A percentile compares a stretch with the other conserved stretches of the same genome.
Evolutionary conservation across 331 rosid genomes (phyloP).

Genomic region (Malus hybrid): DNA sequence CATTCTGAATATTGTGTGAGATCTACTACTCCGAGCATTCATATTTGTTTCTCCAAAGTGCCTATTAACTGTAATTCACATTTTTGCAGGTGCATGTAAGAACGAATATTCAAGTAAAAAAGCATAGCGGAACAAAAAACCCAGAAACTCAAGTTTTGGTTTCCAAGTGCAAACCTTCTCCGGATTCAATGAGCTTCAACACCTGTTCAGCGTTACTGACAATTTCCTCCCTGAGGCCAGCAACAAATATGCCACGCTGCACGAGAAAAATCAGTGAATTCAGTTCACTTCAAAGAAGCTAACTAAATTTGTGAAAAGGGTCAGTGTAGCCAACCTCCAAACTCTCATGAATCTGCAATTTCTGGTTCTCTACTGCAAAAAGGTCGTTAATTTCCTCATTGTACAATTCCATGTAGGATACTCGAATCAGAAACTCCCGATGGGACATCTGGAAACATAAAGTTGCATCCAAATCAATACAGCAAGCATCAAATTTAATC

Average conservation of each 20-base stretch:
- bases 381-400: conserved; percentile 93
- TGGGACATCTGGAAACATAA: conserved; percentile 45
- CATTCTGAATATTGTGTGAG: conserved; percentile 97
- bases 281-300: not conserved
- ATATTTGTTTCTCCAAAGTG: conserved; percentile 97
- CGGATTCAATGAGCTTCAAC: conserved; percentile 57
- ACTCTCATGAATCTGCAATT: conserved; percentile 91
- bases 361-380: conserved; percentile 78
- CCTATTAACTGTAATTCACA: conserved; percentile 55
- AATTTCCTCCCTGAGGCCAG: conserved; percentile 83
- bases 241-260: conserved; percentile 92
- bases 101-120: not conserved
- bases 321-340: conserved; percentile 52
- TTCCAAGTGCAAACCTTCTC: conserved; percentile 63
- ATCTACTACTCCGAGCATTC: conserved; percentile 92
- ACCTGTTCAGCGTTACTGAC: conserved; percentile 83
- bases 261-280: conserved; percentile 20
- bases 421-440: conserved; percentile 82
- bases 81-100: conserved; percentile 1
- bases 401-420: conserved; percentile 92
- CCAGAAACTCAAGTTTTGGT: not conserved
- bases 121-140: not conserved
- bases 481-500: not conserved
- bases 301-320: not conserved
- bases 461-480: not conserved